A percentile compares a stretch with the other conserved stretches of the same genome.
Evolutionary conservation across 2,329 filamentous ascomycete species (phyloP).

Genomic region (Ophiobolus disseminans): DNA sequence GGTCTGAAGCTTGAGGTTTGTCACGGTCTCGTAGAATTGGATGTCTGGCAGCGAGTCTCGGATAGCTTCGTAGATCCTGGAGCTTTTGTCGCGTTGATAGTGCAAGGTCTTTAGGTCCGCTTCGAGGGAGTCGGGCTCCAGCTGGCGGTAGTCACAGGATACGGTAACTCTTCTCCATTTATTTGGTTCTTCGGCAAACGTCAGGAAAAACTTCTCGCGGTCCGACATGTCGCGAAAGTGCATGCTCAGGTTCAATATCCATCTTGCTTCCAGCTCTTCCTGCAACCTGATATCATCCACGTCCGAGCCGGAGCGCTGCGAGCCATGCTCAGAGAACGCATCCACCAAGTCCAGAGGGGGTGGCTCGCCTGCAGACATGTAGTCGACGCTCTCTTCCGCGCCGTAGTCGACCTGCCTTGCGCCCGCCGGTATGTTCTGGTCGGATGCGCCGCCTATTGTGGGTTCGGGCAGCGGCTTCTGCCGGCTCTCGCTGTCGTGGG

Average conservation of each 20-base stretch:
- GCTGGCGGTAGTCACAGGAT: conserved; percentile 88
- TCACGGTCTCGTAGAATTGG: conserved; percentile 94
- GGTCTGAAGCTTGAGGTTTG: conserved; percentile 92
- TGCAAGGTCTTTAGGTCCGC: conserved; percentile 77
- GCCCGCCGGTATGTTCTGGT: conserved; percentile 29
- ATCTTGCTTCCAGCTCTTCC: conserved; percentile 82
- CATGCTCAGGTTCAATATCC: conserved; percentile 99
- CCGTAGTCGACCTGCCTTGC: conserved; percentile 36
- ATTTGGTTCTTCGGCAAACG: conserved; percentile 81
- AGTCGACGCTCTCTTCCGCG: conserved; percentile 32
- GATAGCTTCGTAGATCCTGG: conserved; percentile 92
- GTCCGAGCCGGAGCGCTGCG: conserved; percentile 42
- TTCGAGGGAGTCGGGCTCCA: conserved; percentile 82
- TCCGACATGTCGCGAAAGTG: conserved; percentile 93
- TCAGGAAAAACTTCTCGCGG: conserved; percentile 97
- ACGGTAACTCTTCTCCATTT: conserved; percentile 89
- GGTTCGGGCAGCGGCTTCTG: conserved; percentile 27
- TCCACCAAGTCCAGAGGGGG: conserved; percentile 39
- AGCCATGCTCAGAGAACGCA: conserved; percentile 39
- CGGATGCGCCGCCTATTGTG: conserved; percentile 41
- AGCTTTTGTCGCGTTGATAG: conserved; percentile 89
- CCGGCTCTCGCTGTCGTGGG: conserved; percentile 32
- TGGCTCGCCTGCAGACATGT: conserved; percentile 26
- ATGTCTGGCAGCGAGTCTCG: conserved; percentile 91
- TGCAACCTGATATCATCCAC: conserved; percentile 70